phyloP scores from a whole-genome alignment of 805 yeast species.

The Saccharomycopsis fibuligera region DNA sequence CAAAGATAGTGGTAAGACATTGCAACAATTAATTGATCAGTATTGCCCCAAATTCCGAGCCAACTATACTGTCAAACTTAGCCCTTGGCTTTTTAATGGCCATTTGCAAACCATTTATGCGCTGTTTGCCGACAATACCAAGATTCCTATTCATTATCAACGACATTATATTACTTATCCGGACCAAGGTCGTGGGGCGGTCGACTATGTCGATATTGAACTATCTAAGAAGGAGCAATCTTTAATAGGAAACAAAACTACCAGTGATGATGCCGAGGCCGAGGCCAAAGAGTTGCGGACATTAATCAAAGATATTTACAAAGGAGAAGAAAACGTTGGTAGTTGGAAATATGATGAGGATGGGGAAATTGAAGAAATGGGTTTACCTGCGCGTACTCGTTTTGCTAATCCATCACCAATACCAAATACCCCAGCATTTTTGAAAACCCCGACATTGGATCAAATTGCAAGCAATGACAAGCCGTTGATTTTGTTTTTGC shows the following conservation, averaged over 20 bases:
- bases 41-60: slow-evolving; percentile 39
- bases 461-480: no score
- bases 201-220: slow-evolving; percentile 47
- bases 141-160: slow-evolving; percentile 46
- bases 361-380: slow-evolving; percentile 29
- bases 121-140: slow-evolving; percentile 34
- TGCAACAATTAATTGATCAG: slow-evolving; percentile 29
- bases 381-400: slow-evolving; percentile 47
- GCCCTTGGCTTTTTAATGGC: slow-evolving; percentile 58
- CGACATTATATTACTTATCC: slow-evolving; percentile 45
- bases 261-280: slow-evolving; percentile 16
- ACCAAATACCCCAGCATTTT: slow-evolving; percentile 26
- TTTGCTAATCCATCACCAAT: slow-evolving; percentile 36
- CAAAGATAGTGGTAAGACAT: not conserved
- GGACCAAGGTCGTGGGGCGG: slow-evolving; percentile 64
- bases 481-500: slow-evolving; percentile 62
- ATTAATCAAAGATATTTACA: not conserved
- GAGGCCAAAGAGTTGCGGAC: not conserved
- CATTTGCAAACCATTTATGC: slow-evolving; percentile 67
- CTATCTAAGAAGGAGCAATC: slow-evolving; percentile 32
- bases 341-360: slow-evolving; percentile 22
- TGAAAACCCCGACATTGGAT: no score
- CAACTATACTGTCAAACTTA: slow-evolving; percentile 41
- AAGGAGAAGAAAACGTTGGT: not conserved
- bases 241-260: slow-evolving; percentile 33